phyloP scores from a whole-genome alignment of 139 green algal genomes.

The Picochlorum sp. region DNA sequence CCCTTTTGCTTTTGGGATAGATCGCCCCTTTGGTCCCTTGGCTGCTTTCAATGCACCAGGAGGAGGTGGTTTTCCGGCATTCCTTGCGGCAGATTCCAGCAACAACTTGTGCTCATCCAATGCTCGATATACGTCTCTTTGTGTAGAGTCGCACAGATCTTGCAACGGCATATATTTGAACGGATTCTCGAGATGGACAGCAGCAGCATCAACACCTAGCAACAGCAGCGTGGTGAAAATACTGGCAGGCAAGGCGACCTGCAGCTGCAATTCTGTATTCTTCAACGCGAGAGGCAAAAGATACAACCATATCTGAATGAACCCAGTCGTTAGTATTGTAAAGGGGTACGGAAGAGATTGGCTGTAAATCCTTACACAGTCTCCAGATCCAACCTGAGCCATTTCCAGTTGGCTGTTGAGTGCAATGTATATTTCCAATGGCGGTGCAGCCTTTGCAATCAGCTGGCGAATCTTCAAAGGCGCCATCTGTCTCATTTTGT shows the following conservation, averaged over 20 bases:
- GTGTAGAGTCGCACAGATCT: constrained; percentile 3
- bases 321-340: neutral
- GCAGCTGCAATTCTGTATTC: constrained; percentile 5
- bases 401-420: constrained; percentile 2
- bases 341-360: constrained; percentile 5
- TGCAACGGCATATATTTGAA: constrained; percentile 1
- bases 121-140: constrained; percentile 4
- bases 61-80: neutral
- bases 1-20: neutral
- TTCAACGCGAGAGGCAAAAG: neutral
- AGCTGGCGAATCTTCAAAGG: neutral
- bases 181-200: neutral
- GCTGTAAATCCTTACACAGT: neutral
- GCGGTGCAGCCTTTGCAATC: neutral
- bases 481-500: constrained; percentile 2
- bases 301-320: constrained; percentile 5
- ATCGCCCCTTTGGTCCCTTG: neutral
- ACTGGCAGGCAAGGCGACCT: neutral
- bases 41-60: constrained; percentile 3
- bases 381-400: neutral
- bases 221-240: constrained; percentile 4
- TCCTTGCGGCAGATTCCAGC: neutral
- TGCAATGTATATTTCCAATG: constrained; percentile 2
- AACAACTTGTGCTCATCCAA: neutral
- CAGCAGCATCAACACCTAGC: constrained; percentile 1